Evolutionary conservation across 306 rosid species (phyloP).

Genomic region (Vachellia collinsii): DNA sequence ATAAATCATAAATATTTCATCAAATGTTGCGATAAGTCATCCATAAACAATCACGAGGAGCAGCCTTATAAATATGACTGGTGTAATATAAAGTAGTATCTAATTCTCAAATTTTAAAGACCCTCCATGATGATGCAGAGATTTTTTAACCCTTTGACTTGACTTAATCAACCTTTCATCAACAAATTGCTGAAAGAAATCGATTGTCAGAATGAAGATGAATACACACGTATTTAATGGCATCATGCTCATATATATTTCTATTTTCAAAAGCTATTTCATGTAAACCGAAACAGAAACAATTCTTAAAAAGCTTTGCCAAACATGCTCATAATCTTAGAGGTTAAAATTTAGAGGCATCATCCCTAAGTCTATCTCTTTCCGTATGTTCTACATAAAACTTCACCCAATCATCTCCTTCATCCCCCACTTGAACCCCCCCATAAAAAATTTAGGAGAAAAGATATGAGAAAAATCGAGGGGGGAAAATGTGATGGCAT

Average conservation of each 20-base stretch:
- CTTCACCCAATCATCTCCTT: conserved; percentile 6
- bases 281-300: too few species aligned
- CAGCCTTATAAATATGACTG: neutral
- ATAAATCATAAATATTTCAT: too few species aligned
- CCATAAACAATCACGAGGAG: neutral
- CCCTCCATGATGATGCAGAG: too few species aligned
- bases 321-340: too few species aligned
- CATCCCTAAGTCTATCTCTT: conserved; percentile 35
- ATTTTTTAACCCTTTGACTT: too few species aligned
- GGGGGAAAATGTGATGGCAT: conserved; percentile 26
- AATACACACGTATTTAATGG: too few species aligned
- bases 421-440: neutral
- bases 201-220: neutral
- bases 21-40: neutral
- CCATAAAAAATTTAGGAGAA: neutral
- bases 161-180: neutral
- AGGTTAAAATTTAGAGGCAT: conserved; percentile 23
- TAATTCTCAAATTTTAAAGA: neutral
- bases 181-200: neutral
- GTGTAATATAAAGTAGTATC: neutral
- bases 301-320: too few species aligned
- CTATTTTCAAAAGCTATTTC: neutral
- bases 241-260: too few species aligned
- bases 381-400: conserved; percentile 35
- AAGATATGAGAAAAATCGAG: neutral